phyloP scores from a whole-genome alignment of 225 moss, liverwort and hornwort species.

The Neckera pumila region DNA sequence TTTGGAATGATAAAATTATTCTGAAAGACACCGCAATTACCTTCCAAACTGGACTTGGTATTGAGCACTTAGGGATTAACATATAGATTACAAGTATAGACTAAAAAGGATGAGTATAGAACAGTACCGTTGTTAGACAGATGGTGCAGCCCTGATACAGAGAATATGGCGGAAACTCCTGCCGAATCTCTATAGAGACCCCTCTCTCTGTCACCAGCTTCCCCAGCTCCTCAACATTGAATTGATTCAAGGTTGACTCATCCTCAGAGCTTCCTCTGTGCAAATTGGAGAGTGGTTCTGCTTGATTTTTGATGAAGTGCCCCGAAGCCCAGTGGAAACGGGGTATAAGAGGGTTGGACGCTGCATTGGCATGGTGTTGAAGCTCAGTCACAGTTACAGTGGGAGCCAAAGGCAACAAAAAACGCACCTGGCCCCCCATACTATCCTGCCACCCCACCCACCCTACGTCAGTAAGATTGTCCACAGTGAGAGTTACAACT shows the following conservation, averaged over 20 bases:
- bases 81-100: not conserved
- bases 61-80: not conserved
- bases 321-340: conserved; percentile 64
- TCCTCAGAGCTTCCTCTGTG: not conserved
- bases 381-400: conserved; percentile 58
- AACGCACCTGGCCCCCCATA: conserved; percentile 60
- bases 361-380: conserved; percentile 25
- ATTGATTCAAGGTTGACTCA: not conserved
- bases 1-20: not conserved
- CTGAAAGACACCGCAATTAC: not conserved
- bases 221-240: conserved; percentile 6
- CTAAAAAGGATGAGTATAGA: not conserved
- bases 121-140: conserved; percentile 66
- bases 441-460: conserved; percentile 63
- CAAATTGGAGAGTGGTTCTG: not conserved
- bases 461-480: not conserved
- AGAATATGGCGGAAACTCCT: conserved; percentile 64
- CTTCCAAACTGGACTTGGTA: not conserved
- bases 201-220: conserved; percentile 51
- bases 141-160: conserved; percentile 54
- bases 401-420: conserved; percentile 74
- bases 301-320: not conserved
- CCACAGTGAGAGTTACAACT: not conserved
- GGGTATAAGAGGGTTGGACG: conserved; percentile 53
- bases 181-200: conserved; percentile 61